Evolutionary conservation across 768 basidiomycete species (phyloP).

Genomic region (Hypholoma sublateritium): DNA sequence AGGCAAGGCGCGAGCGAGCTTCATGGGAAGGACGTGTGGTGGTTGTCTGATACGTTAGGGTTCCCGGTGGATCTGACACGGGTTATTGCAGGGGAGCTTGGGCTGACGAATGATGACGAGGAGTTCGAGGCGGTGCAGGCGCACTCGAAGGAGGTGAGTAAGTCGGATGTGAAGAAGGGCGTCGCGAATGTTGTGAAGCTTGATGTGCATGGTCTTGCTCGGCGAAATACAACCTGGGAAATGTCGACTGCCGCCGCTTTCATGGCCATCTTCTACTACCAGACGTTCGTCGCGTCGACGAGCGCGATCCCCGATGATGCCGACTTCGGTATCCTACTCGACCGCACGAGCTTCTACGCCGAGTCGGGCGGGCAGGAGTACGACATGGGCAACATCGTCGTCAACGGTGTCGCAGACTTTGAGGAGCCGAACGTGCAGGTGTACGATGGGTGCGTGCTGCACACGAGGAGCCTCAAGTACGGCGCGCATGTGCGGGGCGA

Average conservation of each 20-base stretch:
- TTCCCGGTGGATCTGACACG: slow-evolving; percentile 97
- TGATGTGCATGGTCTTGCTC: slow-evolving; percentile 95
- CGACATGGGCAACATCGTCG: slow-evolving; percentile 92
- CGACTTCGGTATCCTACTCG: slow-evolving; percentile 83
- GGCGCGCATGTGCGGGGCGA: slow-evolving; percentile 78
- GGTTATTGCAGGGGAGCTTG: slow-evolving; percentile 95
- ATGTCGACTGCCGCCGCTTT: slow-evolving; percentile 71
- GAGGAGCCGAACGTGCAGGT: slow-evolving; percentile 91
- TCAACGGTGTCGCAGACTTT: slow-evolving; percentile 90
- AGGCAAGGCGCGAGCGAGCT: slow-evolving; percentile 67
- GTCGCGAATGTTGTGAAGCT: slow-evolving; percentile 75
- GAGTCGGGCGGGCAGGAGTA: slow-evolving; percentile 97
- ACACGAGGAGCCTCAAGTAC: slow-evolving; percentile 89
- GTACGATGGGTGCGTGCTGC: slow-evolving; percentile 94
- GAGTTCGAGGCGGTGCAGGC: slow-evolving; percentile 91
- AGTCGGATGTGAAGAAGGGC: slow-evolving; percentile 74
- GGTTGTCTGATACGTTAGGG: slow-evolving; percentile 96
- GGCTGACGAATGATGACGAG: slow-evolving; percentile 77
- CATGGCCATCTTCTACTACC: slow-evolving; percentile 83
- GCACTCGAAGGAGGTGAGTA: slow-evolving; percentile 88
- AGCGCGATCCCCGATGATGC: slow-evolving; percentile 62
- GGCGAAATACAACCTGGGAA: slow-evolving; percentile 82
- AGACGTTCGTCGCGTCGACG: too few species aligned
- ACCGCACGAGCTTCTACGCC: slow-evolving; percentile 95
- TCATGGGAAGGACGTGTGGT: slow-evolving; percentile 93